phyloP scores from a whole-genome alignment of 306 rosid species.

The Boehmeria nivea region DNA sequence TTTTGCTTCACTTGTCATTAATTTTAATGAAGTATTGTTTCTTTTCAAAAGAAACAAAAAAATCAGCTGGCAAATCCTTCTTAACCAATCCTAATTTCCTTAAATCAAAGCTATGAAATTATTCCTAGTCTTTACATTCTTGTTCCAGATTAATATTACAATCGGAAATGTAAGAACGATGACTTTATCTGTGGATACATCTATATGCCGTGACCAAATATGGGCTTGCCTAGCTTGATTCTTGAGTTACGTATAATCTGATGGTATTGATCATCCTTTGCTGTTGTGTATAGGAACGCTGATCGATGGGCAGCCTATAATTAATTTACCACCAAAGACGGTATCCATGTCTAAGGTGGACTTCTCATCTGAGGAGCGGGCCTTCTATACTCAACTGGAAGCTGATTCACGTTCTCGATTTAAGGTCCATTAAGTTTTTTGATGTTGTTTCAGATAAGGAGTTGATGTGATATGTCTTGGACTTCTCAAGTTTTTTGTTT shows the following conservation, averaged over 20 bases:
- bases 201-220: background rate
- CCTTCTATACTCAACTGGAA: conserved; percentile 86
- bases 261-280: conserved; percentile 12
- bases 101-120: too few relatives aligned
- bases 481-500: too few relatives aligned
- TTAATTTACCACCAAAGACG: conserved; percentile 79
- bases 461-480: too few relatives aligned
- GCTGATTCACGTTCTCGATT: conserved; percentile 82
- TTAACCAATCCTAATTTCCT: too few relatives aligned
- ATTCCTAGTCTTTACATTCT: too few relatives aligned
- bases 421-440: conserved; percentile 51
- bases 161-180: too few relatives aligned
- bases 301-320: conserved; percentile 86
- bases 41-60: too few relatives aligned
- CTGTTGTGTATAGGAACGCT: conserved; percentile 60
- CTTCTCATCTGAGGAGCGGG: conserved; percentile 84
- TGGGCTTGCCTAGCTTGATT: conserved; percentile 6
- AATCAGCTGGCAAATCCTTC: too few relatives aligned
- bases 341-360: conserved; percentile 60
- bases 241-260: conserved; percentile 15
- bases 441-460: conserved; percentile 3
- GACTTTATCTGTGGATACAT: too few relatives aligned
- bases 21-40: too few relatives aligned
- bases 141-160: too few relatives aligned
- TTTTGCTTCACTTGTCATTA: too few relatives aligned